A percentile compares a stretch with the other conserved stretches of the same genome.
Evolutionary conservation across 352 stramenopile genomes (phyloP).

Genomic region (Phytophthora podocarpi): DNA sequence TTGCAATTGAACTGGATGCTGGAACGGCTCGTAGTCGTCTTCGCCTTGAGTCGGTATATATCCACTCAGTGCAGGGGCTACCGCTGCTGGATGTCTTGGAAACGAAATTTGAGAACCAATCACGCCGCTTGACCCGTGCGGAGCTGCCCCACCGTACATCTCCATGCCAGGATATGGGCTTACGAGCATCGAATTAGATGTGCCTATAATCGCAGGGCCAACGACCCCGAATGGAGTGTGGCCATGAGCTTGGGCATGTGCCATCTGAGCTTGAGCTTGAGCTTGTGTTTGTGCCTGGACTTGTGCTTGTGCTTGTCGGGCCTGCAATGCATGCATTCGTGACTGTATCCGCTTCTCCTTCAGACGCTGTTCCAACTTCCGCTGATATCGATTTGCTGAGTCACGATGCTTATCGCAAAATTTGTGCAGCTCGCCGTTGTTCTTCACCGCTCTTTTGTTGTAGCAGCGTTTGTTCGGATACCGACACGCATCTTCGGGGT

Average conservation of each 20-base stretch:
- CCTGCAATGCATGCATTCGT: conserved; percentile 31
- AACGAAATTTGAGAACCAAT: conserved; percentile 6
- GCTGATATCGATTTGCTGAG: conserved; percentile 67
- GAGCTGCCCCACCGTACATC: conserved; percentile 1
- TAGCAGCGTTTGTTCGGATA: conserved; percentile 76
- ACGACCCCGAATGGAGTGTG: background rate
- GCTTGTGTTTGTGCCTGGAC: conserved; percentile 15
- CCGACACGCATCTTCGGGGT: conserved; percentile 45
- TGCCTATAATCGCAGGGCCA: background rate
- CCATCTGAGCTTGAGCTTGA: conserved; percentile 26
- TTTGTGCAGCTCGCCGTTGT: conserved; percentile 68
- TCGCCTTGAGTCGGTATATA: conserved; percentile 1
- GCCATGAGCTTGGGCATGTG: conserved; percentile 1
- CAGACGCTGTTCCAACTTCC: conserved; percentile 55
- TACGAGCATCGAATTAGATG: conserved; percentile 9
- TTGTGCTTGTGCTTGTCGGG: conserved; percentile 21
- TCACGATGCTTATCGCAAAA: conserved; percentile 68
- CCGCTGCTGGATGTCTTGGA: background rate
- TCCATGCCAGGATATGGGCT: conserved; percentile 24
- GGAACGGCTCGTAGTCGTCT: conserved; percentile 46
- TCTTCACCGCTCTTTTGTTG: conserved; percentile 62
- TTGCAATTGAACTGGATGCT: conserved; percentile 40
- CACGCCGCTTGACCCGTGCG: background rate
- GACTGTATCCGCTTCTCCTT: conserved; percentile 41
- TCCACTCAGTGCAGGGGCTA: background rate